Evolutionary conservation across 768 basidiomycete species (phyloP).

Genomic region (Lactarius evosmus): DNA sequence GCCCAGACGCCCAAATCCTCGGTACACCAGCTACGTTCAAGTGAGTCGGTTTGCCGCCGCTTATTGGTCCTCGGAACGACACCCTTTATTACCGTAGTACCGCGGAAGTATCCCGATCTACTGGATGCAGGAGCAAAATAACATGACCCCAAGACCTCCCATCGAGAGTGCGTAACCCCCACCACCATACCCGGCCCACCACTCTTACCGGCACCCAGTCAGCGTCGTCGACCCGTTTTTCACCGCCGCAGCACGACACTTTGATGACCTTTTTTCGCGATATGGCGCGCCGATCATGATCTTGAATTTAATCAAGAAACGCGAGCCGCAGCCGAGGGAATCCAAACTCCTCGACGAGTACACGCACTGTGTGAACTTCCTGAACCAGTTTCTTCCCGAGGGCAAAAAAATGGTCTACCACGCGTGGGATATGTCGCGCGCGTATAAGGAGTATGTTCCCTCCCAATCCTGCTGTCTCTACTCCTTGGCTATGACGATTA

Average conservation of each 20-base stretch:
- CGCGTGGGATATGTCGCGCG: conserved; percentile 95
- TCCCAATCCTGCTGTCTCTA: no score
- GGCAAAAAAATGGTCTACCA: conserved; percentile 87
- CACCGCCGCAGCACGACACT: conserved; percentile 88
- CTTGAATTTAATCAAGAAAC: conserved; percentile 90
- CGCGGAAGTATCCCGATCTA: conserved; percentile 94
- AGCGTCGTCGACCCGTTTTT: conserved; percentile 94
- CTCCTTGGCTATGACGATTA: no score
- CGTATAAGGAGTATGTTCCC: conserved; percentile 82
- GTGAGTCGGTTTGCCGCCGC: conserved; percentile 36
- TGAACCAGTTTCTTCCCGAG: conserved; percentile 91
- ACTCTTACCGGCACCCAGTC: conserved; percentile 45
- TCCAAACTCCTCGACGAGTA: conserved; percentile 89
- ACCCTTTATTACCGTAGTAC: conserved; percentile 48
- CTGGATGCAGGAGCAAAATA: conserved; percentile 93
- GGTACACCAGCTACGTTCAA: conserved; percentile 95
- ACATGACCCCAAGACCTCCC: conserved; percentile 89
- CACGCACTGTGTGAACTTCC: conserved; percentile 84
- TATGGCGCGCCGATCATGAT: conserved; percentile 90
- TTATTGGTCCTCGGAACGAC: background rate
- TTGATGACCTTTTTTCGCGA: conserved; percentile 82
- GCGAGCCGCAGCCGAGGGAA: conserved; percentile 77
- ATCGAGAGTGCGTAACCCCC: conserved; percentile 74
- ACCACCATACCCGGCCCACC: background rate
- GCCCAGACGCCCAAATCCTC: conserved; percentile 60